Conservation (phyloP, 1,284 basidiomycete species). For the Anthracocystis setariae region DNA sequence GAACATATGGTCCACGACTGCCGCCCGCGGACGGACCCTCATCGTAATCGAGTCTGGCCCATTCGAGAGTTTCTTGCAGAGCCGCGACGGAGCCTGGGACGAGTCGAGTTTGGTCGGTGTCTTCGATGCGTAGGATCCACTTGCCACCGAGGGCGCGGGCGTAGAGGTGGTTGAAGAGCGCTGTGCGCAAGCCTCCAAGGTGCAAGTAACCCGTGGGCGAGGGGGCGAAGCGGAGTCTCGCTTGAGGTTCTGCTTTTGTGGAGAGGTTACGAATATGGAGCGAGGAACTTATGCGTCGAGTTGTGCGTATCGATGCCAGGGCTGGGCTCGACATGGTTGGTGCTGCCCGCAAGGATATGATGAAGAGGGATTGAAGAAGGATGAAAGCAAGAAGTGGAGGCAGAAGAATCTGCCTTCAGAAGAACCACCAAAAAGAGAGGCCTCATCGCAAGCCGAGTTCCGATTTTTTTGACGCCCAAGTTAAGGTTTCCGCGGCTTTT, state of each 20-base stretch:
- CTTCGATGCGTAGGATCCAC: constrained; percentile 92
- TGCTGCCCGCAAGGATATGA: too few species aligned
- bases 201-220: constrained; percentile 95
- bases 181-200: constrained; percentile 94
- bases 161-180: constrained; percentile 89
- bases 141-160: constrained; percentile 82
- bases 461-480: too few species aligned
- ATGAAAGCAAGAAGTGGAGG: too few species aligned
- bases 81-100: constrained; percentile 86
- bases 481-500: too few species aligned
- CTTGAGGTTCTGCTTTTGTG: constrained; percentile 1
- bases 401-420: background rate
- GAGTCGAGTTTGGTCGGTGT: constrained; percentile 77
- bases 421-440: too few species aligned
- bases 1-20: constrained; percentile 55
- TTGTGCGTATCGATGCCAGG: background rate
- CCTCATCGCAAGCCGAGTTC: too few species aligned
- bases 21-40: constrained; percentile 75
- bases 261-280: constrained; percentile 1
- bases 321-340: background rate
- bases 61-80: constrained; percentile 79
- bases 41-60: constrained; percentile 94
- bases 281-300: background rate
- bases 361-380: too few species aligned
- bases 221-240: constrained; percentile 85